Evolutionary conservation across 768 basidiomycete genomes (phyloP), one percentile per base, ranked within the genome.

Genomic region (Phallus indusiatus): DNA sequence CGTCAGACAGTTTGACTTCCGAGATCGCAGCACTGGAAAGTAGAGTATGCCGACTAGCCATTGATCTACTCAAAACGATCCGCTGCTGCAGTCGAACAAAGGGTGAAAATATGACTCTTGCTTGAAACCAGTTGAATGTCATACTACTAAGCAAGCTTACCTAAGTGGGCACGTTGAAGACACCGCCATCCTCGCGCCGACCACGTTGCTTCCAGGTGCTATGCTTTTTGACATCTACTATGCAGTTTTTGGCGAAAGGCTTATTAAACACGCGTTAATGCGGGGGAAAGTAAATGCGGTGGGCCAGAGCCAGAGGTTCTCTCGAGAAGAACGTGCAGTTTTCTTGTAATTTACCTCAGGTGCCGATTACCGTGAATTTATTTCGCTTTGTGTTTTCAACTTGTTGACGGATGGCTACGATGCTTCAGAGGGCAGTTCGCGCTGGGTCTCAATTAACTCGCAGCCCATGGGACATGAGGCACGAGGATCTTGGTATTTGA

Each of bases 1-100:
- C 73, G 0, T 82, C 78, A 1, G 84, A 88, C 55, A 95, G 76
- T 22, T 75, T 64, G 64, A 94, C 75, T 9, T 68, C 65, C 57
- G 42, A n/a, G 12, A 14, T 42, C 2, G 12, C 42, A 12, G 42
- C 12, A 4, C 12, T 42, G 9, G n/a, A 42, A n/a, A 42, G n/a
- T 4, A 10, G 4, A 11, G 12, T 11, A 42, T 11, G 42, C n/a
- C 42, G 12, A 42, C n/a, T 42, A 14, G 42, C 12, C 42, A 42
- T 42, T 12, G n/a, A 42, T 12, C 42, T 4, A 42, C 42, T 14
- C 5, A n/a, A 4, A 42, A n/a, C 12, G 42, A n/a, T 42, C n/a
- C 42, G 42, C n/a, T n/a, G 42, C n/a, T 42, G 42, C 42, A 42
- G 42, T 42, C 28, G 28, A 28, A n/a, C 42, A 42, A 42, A n/a